These are phyloP conservation scores for Colletotrichum coccodes DNA, from an alignment of 2,329 filamentous ascomycete genomes.

Conservation along the genomic window DNA sequence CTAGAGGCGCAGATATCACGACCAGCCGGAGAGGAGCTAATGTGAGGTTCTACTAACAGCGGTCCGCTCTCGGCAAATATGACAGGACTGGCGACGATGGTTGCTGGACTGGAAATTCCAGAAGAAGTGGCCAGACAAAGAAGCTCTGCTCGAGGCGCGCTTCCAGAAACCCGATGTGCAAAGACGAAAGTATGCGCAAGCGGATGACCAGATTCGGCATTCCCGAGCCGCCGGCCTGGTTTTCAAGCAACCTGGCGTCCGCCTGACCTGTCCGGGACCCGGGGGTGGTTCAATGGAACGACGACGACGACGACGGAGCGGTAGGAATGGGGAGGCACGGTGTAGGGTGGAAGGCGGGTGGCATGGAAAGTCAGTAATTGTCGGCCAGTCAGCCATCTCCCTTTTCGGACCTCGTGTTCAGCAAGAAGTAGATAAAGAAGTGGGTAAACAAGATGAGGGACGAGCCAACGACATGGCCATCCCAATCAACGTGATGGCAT, in stretches of 20 bases:
- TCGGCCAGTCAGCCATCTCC: constrained; percentile 11
- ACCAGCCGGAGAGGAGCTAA: no score
- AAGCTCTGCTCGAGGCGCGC: not conserved
- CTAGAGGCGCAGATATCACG: no score
- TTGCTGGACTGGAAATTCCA: not conserved
- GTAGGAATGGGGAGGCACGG: not conserved
- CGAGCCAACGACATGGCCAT: constrained; percentile 13
- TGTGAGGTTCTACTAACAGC: no score
- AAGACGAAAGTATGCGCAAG: constrained; percentile 4
- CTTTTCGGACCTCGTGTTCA: constrained; percentile 18
- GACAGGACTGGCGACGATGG: no score
- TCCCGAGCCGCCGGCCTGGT: not conserved
- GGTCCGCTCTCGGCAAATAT: no score
- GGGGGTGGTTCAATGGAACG: not conserved
- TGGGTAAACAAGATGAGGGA: not conserved
- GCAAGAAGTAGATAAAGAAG: not conserved
- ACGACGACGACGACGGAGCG: not conserved
- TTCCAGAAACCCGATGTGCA: not conserved
- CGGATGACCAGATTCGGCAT: constrained; percentile 12
- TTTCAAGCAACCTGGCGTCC: not conserved
- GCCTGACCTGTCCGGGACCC: not conserved
- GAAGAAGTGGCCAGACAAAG: no score
- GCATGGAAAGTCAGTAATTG: constrained; percentile 4
- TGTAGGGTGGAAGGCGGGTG: not conserved
- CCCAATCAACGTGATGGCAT: constrained; percentile 15